phyloP scores from a whole-genome alignment of 768 basidiomycete species.

The Lactifluus rugatus region DNA sequence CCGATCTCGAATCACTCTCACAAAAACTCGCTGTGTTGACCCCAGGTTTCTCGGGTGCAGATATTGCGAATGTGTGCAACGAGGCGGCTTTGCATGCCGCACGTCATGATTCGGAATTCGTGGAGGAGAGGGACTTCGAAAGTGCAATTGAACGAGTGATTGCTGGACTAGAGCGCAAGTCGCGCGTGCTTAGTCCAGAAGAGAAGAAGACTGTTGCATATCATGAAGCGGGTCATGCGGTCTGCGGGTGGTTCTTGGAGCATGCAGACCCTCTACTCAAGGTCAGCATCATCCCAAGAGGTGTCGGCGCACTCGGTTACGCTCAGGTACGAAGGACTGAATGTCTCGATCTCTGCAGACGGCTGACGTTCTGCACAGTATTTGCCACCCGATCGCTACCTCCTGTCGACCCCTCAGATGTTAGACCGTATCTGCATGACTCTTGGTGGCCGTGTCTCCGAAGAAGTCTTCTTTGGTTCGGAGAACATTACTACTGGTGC shows the following conservation, averaged over 20 bases:
- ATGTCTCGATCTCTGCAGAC: background rate
- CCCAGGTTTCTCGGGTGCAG: slow-evolving; percentile 96
- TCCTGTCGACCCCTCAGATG: slow-evolving; percentile 92
- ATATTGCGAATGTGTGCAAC: slow-evolving; percentile 98
- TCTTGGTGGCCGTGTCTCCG: slow-evolving; percentile 91
- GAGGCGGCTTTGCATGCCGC: slow-evolving; percentile 96
- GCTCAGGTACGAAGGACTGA: slow-evolving; percentile 54
- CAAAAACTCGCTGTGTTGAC: slow-evolving; percentile 95
- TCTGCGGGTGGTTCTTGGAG: slow-evolving; percentile 97
- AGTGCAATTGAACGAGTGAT: slow-evolving; percentile 97
- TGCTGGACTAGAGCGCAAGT: slow-evolving; percentile 94
- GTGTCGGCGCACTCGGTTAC: slow-evolving; percentile 91
- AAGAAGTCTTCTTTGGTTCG: slow-evolving; percentile 92
- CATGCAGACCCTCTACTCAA: slow-evolving; percentile 95
- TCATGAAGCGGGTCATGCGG: slow-evolving; percentile 97
- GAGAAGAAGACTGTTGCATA: slow-evolving; percentile 99
- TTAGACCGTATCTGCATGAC: slow-evolving; percentile 97
- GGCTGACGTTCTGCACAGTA: slow-evolving; percentile 42
- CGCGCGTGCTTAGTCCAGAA: slow-evolving; percentile 80
- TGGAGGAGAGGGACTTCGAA: slow-evolving; percentile 84
- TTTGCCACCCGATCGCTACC: slow-evolving; percentile 89
- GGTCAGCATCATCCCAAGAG: slow-evolving; percentile 96
- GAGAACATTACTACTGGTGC: slow-evolving; percentile 96
- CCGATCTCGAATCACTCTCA: slow-evolving; percentile 49
- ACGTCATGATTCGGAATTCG: slow-evolving; percentile 65